Evolutionary conservation across 106 monocot species (phyloP).

Genomic region (Allium sativum): DNA sequence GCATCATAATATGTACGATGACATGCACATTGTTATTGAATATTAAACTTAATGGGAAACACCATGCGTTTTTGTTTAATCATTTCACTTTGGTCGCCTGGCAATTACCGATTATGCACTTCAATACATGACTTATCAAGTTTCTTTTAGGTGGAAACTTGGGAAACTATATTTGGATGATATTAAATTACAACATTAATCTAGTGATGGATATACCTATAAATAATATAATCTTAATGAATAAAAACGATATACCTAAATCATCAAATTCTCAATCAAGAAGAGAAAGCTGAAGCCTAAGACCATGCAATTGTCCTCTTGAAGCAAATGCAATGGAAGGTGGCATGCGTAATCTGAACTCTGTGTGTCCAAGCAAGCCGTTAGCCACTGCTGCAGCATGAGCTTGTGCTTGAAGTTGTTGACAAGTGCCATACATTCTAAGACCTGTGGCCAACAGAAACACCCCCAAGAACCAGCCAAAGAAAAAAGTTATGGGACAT

Average conservation of each 20-base stretch:
- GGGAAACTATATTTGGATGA: too few species aligned
- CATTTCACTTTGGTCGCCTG: too few species aligned
- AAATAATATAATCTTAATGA: too few species aligned
- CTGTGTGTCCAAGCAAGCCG: slow-evolving; percentile 77
- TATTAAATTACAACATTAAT: too few species aligned
- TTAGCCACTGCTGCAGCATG: slow-evolving; percentile 25
- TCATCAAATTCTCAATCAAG: slow-evolving; percentile 92
- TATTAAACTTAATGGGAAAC: too few species aligned
- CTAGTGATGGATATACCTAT: too few species aligned
- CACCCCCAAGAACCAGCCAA: slow-evolving; percentile 48
- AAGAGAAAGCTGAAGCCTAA: slow-evolving; percentile 87
- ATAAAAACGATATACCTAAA: slow-evolving; percentile 29
- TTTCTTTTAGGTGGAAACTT: too few species aligned
- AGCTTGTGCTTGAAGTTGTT: slow-evolving; percentile 91
- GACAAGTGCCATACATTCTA: slow-evolving; percentile 70
- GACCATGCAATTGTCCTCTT: slow-evolving; percentile 35
- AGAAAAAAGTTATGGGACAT: slow-evolving; percentile 86
- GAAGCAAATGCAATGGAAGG: slow-evolving; percentile 44
- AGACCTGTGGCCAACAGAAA: slow-evolving; percentile 44
- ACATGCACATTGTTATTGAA: too few species aligned
- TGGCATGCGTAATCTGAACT: slow-evolving; percentile 71
- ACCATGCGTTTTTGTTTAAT: too few species aligned
- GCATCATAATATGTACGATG: slow-evolving; percentile 76
- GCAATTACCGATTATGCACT: too few species aligned
- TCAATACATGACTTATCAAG: too few species aligned